Evolutionary conservation across 371 early-diverging fungal species (phyloP), one percentile per base, ranked within the genome.

Genomic region (Apophysomyces variabilis): DNA sequence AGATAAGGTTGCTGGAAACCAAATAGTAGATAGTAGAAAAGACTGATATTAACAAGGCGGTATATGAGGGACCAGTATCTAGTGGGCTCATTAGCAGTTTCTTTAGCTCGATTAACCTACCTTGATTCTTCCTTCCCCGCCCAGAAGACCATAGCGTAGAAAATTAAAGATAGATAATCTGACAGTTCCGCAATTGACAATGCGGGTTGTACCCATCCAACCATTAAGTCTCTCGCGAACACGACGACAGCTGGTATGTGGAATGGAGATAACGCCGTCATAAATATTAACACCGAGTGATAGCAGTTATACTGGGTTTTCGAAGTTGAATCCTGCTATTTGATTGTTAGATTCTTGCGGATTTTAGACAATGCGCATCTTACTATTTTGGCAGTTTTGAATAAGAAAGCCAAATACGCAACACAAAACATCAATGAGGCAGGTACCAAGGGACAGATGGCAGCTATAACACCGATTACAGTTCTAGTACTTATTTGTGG

Each of bases 221-320:
- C 74, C 6, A 77, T 66, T 12, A 84, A 36, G 64, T 87, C 74
- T 32, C 82, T 73, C 39, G 78, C 66, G 70, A 75, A 87, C 0
- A 80, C 87, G 67, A 87, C 65, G 14, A 78, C 57, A 0, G 66
- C 68, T 4, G 87, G 87, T 3, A 77, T 62, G 60, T 70, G 60
- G 38, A 82, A 84, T 1, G 87, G 87, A 18, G 85, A 50, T 13
- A 83, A 60, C 43, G 81, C 67, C 32, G 76, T 78, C 41, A 87
- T 70, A 62, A 85, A 70, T 37, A 87, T 65, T 7, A 85, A 71
- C 32, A 83, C 78, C 9, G 86, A 81, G 65, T 75, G 74, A 18
- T 74, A 65, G 58, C 78, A 87, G 47, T 81, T 72, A 61, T 80
- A 75, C 1, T 71, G 66, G 57, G 79, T 76, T 74, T 75, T 77